Conservation (phyloP, 495 filamentous ascomycete genomes). For the Penicillium mononematosum region DNA sequence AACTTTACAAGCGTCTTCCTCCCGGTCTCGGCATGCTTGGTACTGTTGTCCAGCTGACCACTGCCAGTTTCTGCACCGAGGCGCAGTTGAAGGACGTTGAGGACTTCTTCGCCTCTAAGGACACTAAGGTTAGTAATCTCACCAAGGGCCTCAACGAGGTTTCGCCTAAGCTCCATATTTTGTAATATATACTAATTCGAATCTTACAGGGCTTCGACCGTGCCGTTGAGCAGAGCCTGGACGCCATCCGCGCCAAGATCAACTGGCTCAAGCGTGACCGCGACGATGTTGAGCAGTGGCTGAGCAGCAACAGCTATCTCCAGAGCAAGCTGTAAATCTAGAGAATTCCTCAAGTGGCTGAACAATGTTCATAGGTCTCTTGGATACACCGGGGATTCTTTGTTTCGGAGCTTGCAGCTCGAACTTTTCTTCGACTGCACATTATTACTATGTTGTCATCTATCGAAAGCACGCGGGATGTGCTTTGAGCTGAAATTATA, state of each 20-base stretch:
- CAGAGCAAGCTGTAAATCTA: slow-evolving; percentile 41
- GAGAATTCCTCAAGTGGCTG: not conserved
- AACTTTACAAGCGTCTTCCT: slow-evolving; percentile 70
- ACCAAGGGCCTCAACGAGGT: not conserved
- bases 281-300: slow-evolving; percentile 59
- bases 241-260: slow-evolving; percentile 59
- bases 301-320: slow-evolving; percentile 57
- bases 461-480: not conserved
- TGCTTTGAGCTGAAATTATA: slow-evolving; percentile 4
- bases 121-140: slow-evolving; percentile 62
- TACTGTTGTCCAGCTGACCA: slow-evolving; percentile 78
- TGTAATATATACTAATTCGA: slow-evolving; percentile 16
- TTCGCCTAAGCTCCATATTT: not conserved
- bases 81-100: slow-evolving; percentile 73
- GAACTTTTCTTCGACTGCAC: not conserved
- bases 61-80: slow-evolving; percentile 73
- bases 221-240: slow-evolving; percentile 59
- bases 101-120: slow-evolving; percentile 76
- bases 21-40: slow-evolving; percentile 83
- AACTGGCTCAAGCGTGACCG: slow-evolving; percentile 62
- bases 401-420: not conserved
- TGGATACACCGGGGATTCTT: not conserved
- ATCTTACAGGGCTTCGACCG: slow-evolving; percentile 53
- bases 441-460: not conserved
- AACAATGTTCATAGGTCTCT: not conserved